Evolutionary conservation across 371 early-diverging fungal genomes (phyloP), one percentile per base, ranked within the genome.

Genomic region (Mucor sp.): DNA sequence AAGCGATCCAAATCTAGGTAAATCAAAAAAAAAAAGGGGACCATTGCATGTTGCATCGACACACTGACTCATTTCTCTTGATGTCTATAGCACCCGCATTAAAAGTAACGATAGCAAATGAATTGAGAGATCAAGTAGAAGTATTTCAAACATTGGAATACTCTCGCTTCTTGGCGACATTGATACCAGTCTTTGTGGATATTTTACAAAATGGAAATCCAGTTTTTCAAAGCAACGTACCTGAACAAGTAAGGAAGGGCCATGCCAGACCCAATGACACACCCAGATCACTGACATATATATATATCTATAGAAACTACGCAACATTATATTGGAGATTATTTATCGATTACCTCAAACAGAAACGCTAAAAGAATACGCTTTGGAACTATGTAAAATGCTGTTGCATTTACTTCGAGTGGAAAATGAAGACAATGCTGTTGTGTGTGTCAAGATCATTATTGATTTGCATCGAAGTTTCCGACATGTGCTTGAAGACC

Each of bases 351-450:
- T 97, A 32, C 96, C 97, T 5, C 93, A 91, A 70, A 95, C 90
- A 64, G 95, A 94, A 39, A 75, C 90, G 8, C 82, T 94, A 41
- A 84, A 84, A 64, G 77, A 82, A 50, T 89, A 90, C 60, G 88
- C 86, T 0, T 71, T 81, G 12, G 87, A 89, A 23, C 53, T 91
- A 58, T 78, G 87, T 64, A 78, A 77, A 57, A 80, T 92, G 17
- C 74, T 97, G 50, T 86, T 98, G 84, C 74, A 88, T 33, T 80
- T 97, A 6, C 83, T 99, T 23, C 81, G 86, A 68, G 86, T 85
- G 12, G 99, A 99, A 76, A 98, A 98, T 71, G 99, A 99, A 80
- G 99, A 98, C 17, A 98, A 98, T 68, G 99, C 94, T 4, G 91
- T 94, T 19, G 85, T 95, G 2, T 90, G 93, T 70, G 85, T 99